Percentiles rank a stretch among this genome's conserved stretches.
Evolutionary conservation across 2,329 filamentous ascomycete genomes (phyloP).

Genomic region (Juglanconis juglandina): DNA sequence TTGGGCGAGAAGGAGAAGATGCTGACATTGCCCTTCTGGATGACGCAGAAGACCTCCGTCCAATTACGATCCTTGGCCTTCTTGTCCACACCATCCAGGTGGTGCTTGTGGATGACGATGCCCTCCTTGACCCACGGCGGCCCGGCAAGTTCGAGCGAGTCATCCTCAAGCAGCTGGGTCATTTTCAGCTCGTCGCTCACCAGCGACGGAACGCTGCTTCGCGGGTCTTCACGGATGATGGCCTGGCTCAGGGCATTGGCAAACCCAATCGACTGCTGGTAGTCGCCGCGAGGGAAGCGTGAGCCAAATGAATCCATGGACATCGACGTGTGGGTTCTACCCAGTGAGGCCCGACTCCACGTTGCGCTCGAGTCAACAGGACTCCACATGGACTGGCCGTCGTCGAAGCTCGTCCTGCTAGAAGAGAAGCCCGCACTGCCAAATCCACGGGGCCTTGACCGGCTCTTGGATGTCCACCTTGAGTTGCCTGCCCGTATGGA

Average conservation of each 20-base stretch:
- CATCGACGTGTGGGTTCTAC: slow-evolving; percentile 85
- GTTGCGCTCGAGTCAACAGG: slow-evolving; percentile 81
- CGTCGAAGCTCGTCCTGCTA: slow-evolving; percentile 90
- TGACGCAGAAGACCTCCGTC: slow-evolving; percentile 92
- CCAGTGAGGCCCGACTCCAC: slow-evolving; percentile 91
- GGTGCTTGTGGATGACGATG: slow-evolving; percentile 92
- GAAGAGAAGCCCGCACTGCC: slow-evolving; percentile 80
- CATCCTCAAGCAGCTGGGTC: slow-evolving; percentile 78
- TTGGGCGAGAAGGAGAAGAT: slow-evolving; percentile 88
- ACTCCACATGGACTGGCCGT: slow-evolving; percentile 85
- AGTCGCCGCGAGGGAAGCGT: slow-evolving; percentile 71
- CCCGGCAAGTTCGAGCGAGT: slow-evolving; percentile 83
- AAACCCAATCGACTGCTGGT: slow-evolving; percentile 95
- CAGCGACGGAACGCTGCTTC: slow-evolving; percentile 44
- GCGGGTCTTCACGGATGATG: slow-evolving; percentile 83
- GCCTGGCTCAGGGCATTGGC: slow-evolving; percentile 94
- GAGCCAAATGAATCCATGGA: slow-evolving; percentile 89
- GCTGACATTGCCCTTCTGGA: slow-evolving; percentile 90
- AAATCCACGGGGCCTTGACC: slow-evolving; percentile 74
- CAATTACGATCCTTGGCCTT: slow-evolving; percentile 92
- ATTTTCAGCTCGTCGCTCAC: slow-evolving; percentile 59
- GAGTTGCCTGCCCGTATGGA: slow-evolving; percentile 50
- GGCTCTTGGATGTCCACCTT: slow-evolving; percentile 80
- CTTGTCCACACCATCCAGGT: slow-evolving; percentile 85
- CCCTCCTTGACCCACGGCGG: slow-evolving; percentile 99